Conservation (phyloP, 768 basidiomycete species). For the Podaxis carcinomalis region DNA sequence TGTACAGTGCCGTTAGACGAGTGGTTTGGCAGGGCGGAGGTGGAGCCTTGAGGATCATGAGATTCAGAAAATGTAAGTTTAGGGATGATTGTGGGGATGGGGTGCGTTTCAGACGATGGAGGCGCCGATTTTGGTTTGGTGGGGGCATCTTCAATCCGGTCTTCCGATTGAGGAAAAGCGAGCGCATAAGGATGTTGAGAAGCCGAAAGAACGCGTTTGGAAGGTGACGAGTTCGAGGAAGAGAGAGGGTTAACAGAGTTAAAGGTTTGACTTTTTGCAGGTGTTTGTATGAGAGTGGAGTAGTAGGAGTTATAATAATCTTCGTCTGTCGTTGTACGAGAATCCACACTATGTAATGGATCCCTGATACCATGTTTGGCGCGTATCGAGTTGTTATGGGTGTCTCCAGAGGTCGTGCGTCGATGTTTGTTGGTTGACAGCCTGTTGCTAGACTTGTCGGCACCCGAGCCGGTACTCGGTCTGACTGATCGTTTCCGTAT, state of each 20-base stretch:
- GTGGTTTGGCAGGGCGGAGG: conserved; percentile 14
- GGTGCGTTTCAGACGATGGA: background rate
- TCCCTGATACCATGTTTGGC: background rate
- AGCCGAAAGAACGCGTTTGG: conserved; percentile 23
- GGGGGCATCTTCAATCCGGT: background rate
- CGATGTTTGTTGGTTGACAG: conserved; percentile 1
- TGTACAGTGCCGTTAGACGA: conserved; percentile 10
- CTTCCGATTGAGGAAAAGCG: conserved; percentile 22
- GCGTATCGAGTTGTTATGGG: background rate
- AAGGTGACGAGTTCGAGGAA: conserved; percentile 14
- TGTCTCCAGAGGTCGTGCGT: conserved; percentile 8
- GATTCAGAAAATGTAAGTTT: conserved; percentile 6
- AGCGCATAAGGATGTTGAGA: conserved; percentile 51
- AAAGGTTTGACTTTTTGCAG: conserved; percentile 9
- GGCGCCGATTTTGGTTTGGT: conserved; percentile 7
- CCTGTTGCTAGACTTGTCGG: background rate
- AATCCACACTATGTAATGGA: conserved; percentile 15
- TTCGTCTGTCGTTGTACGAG: conserved; percentile 25
- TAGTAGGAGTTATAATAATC: conserved; percentile 53
- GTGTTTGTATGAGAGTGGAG: conserved; percentile 27
- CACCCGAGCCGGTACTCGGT: background rate
- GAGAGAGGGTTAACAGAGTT: conserved; percentile 12
- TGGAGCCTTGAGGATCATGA: conserved; percentile 13
- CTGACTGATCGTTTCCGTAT: background rate
- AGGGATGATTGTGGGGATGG: conserved; percentile 3